Conservation (phyloP, 805 yeast species). For the Saitoella complicata region DNA sequence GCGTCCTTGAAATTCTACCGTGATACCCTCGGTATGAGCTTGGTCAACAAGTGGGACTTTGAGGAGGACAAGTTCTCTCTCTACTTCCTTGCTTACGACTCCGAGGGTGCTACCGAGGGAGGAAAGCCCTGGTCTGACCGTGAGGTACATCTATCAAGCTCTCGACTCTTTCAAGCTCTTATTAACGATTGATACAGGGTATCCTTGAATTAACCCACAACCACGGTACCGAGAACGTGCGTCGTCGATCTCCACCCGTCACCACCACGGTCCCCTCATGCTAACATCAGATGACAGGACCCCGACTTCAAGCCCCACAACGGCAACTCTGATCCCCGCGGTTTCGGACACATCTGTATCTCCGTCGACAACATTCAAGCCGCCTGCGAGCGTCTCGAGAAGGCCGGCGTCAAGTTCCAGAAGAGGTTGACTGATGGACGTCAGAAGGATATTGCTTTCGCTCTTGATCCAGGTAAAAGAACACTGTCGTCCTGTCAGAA, state of each 20-base stretch:
- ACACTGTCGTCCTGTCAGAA: neutral
- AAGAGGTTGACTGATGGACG: slow-evolving; percentile 81
- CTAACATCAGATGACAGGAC: slow-evolving; percentile 17
- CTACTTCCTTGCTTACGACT: slow-evolving; percentile 49
- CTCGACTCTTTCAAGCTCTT: neutral
- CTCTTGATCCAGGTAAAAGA: neutral
- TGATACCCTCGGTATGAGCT: slow-evolving; percentile 56
- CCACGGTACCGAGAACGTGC: slow-evolving; percentile 44
- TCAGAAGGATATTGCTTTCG: slow-evolving; percentile 33
- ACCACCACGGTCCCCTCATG: no score
- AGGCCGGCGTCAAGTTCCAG: slow-evolving; percentile 54
- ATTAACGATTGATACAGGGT: slow-evolving; percentile 30
- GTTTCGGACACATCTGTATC: slow-evolving; percentile 88
- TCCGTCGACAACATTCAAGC: slow-evolving; percentile 64
- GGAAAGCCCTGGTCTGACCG: slow-evolving; percentile 26
- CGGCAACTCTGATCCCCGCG: slow-evolving; percentile 79
- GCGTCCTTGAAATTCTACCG: slow-evolving; percentile 57
- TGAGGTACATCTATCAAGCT: slow-evolving; percentile 1
- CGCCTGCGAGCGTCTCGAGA: slow-evolving; percentile 42
- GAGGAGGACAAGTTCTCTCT: slow-evolving; percentile 45
- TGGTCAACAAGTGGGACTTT: slow-evolving; percentile 35
- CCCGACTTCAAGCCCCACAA: slow-evolving; percentile 42
- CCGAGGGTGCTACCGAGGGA: slow-evolving; percentile 25
- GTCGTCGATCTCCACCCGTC: no score
- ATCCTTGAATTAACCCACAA: slow-evolving; percentile 72